Base-by-base conservation (phyloP, 2,329 filamentous ascomycete species). In the Fusarium falciforme region DNA sequence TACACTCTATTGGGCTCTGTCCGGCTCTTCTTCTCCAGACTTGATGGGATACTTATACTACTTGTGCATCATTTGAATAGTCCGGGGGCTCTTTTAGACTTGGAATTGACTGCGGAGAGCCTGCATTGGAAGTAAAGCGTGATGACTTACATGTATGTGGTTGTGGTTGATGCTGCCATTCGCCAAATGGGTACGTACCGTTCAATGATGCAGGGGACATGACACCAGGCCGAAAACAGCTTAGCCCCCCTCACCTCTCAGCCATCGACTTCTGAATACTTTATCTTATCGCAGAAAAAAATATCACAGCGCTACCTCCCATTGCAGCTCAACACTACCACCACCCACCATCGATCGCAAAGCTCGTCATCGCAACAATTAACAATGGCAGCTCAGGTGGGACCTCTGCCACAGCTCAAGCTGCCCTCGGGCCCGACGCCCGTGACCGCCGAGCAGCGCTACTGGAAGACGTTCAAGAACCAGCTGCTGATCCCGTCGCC, bases 391-490 rank as follows among this genome's bases (percentile, higher is more conserved):
- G 93, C 95, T 79, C 92, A 94, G 85, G 93, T 97, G 79, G 90
- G 91, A 83, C 93, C 93, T 70, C 86, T 97, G 76, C 91, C 92
- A 82, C 92, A 92, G 82, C 86, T 97, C 80, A 97, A 94, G 88
- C 89, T 97, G 80, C 92, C 96, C 66, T 89, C 93, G 73, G 94
- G 94, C 60, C 95, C 95, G 66, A 92, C 93, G 44, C 93, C 94
- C 63, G 85, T 96, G 57, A 98, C 96, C 7, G 92, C 95, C 35
- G 96, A 99, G 86, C 95, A 98, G 85, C 90, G 92, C 75, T 98
- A 98, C 88, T 99, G 97, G 97, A 93, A 93, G 81, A 93, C 93
- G 14, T 99, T 99, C 87, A 95, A 94, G 85, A 96, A 95, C 77
- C 94, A 95, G 75, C 91, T 97, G 67, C 91, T 96, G 71, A 92